Base-by-base conservation (phyloP, 768 basidiomycete genomes). In the Artomyces pyxidatus region DNA sequence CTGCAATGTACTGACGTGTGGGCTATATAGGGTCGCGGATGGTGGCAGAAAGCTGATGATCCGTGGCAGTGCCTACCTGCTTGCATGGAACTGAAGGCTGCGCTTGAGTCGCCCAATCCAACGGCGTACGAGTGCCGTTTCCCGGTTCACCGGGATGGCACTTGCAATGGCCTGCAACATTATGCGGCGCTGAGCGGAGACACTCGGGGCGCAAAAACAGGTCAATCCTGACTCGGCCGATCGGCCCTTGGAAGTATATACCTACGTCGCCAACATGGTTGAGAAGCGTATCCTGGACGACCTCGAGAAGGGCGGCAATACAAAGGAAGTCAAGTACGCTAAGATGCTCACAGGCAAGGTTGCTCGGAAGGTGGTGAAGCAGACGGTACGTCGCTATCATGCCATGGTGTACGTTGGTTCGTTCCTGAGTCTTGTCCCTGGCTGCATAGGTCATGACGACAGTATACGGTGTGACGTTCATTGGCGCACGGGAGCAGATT, bases 161-260 rank as follows among this genome's bases (percentile, higher is more conserved):
- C 96, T 0, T 99, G 96, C 59, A 99, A 99, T 58, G 96, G 95
- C 23, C 73, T 99, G 54, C 96, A 99, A 68, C 95, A 99, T 65
- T 99, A 99, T 60, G 96, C 96, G 6, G 96, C 96, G 0, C 80
- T 99, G 4, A 96, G 96, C 39, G 95, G 96, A 5, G 96, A 98
- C 61, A 72, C 74, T 11, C 73, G 76, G 28, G 96, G 96, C 50
- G 96, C 96, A 1, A 71, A n/a, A 72, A 50, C 94, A 97, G 61
- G 96, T 99, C 61, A 99, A 99, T 63, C 72, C 98, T 44, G 77
- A 78, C 30, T 83, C 81, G 8, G 81, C 83, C 0, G 90, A 92
- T 52, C 73, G 83, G 23, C 96, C 96, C 0, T 86, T 90, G 28
- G 96, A 99, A 60, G 94, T 98, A 50, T 99, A 99, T 64, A 85